Percentiles rank a stretch among this genome's conserved stretches.
phyloP scores from a whole-genome alignment of 306 rosid genomes.

The Chamaecrista fasciculata region DNA sequence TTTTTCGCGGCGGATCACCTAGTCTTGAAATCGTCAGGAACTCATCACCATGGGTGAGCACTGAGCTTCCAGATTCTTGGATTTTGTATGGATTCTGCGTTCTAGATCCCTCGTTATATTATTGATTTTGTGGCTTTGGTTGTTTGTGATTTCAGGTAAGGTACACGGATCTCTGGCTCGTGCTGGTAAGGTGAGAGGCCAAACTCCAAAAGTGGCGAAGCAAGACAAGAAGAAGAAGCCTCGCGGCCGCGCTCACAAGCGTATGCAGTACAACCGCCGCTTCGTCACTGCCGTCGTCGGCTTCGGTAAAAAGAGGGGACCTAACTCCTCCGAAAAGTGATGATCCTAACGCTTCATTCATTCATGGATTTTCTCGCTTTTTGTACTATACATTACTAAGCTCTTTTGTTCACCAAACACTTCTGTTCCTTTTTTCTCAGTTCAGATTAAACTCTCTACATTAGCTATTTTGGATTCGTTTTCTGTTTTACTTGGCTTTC shows the following conservation, averaged over 20 bases:
- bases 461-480: too few species aligned
- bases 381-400: not conserved
- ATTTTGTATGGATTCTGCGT: not conserved
- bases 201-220: conserved; percentile 5
- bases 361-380: too few species aligned
- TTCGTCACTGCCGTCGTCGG: conserved; percentile 1
- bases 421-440: not conserved
- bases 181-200: conserved; percentile 20
- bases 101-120: not conserved
- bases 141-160: conserved; percentile 7
- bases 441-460: too few species aligned
- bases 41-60: not conserved
- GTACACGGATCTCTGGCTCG: conserved; percentile 20
- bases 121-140: not conserved
- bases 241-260: conserved; percentile 2
- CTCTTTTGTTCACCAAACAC: not conserved
- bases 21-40: not conserved
- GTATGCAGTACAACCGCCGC: conserved; percentile 17
- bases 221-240: conserved; percentile 21
- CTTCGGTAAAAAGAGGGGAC: conserved; percentile 11
- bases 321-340: conserved; percentile 3
- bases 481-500: too few species aligned
- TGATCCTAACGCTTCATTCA: too few species aligned
- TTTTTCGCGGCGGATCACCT: too few species aligned
- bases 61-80: too few species aligned